Conservation (phyloP, 345 rosid species). For the Psidium friedrichsthalianum region DNA sequence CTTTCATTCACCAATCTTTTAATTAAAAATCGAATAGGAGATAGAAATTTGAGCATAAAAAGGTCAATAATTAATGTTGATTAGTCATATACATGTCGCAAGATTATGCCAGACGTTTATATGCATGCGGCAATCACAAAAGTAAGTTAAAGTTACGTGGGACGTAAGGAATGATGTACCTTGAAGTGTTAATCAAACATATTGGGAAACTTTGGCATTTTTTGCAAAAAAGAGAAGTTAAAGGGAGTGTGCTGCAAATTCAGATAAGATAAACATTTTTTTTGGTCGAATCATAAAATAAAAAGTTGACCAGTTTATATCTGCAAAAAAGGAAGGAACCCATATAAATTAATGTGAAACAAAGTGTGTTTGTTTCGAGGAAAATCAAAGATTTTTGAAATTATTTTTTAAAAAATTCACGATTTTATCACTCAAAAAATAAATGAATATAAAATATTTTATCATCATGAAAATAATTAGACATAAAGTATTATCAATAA, state of each 20-base stretch:
- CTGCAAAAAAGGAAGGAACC: not conserved
- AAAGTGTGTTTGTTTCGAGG: too few relatives aligned
- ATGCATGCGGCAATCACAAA: not conserved
- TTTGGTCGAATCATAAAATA: too few relatives aligned
- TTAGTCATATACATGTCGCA: not conserved
- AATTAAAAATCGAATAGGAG: not conserved
- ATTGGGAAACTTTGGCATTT: not conserved
- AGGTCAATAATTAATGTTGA: not conserved
- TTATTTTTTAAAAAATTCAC: too few relatives aligned
- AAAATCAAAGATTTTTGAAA: too few relatives aligned
- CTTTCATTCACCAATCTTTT: not conserved
- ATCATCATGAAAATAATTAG: too few relatives aligned
- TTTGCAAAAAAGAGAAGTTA: not conserved
- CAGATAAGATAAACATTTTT: not conserved
- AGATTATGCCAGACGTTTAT: not conserved
- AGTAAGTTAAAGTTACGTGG: not conserved
- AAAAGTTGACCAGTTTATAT: not conserved
- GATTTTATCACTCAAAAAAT: too few relatives aligned
- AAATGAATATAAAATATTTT: too few relatives aligned
- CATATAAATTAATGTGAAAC: too few relatives aligned
- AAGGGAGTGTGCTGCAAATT: not conserved
- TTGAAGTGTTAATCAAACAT: not conserved
- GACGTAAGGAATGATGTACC: not conserved
- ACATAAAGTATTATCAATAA: too few relatives aligned
- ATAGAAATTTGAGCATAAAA: not conserved